A percentile compares a stretch with the other conserved stretches of the same genome.
phyloP scores from a whole-genome alignment of 2,329 filamentous ascomycete genomes.

The Colletotrichum sp. region DNA sequence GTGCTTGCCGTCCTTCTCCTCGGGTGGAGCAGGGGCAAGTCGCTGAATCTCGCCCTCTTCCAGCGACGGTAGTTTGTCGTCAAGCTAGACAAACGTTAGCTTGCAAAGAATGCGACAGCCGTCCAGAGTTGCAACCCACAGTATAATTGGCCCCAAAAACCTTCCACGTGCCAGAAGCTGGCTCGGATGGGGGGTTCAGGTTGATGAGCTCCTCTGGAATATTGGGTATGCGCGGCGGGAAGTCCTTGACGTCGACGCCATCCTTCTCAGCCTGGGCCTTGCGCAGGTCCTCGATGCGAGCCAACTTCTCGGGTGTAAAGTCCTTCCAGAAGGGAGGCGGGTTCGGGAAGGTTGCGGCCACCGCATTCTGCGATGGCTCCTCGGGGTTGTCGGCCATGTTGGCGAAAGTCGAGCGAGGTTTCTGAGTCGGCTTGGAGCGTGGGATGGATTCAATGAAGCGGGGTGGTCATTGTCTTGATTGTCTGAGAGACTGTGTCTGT shows the following conservation, averaged over 20 bases:
- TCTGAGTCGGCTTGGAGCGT: neutral
- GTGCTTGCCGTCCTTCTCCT: conserved; percentile 57
- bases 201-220: conserved; percentile 75
- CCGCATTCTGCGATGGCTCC: conserved; percentile 44
- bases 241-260: conserved; percentile 18
- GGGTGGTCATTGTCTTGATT: neutral
- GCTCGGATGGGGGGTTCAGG: conserved; percentile 82
- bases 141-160: conserved; percentile 74
- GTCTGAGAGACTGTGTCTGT: neutral
- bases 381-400: conserved; percentile 62
- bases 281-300: conserved; percentile 54
- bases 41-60: conserved; percentile 70
- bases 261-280: conserved; percentile 39
- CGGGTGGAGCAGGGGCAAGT: conserved; percentile 38
- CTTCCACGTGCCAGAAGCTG: conserved; percentile 71
- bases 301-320: conserved; percentile 79
- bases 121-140: too few relatives aligned
- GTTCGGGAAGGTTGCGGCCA: conserved; percentile 77
- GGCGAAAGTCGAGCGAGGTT: neutral
- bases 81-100: conserved; percentile 42
- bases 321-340: conserved; percentile 90
- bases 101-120: neutral
- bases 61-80: conserved; percentile 69
- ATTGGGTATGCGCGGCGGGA: conserved; percentile 41
- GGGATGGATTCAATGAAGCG: neutral